Conservation (phyloP, 768 basidiomycete species). For the Paxillus rubicundulus region DNA sequence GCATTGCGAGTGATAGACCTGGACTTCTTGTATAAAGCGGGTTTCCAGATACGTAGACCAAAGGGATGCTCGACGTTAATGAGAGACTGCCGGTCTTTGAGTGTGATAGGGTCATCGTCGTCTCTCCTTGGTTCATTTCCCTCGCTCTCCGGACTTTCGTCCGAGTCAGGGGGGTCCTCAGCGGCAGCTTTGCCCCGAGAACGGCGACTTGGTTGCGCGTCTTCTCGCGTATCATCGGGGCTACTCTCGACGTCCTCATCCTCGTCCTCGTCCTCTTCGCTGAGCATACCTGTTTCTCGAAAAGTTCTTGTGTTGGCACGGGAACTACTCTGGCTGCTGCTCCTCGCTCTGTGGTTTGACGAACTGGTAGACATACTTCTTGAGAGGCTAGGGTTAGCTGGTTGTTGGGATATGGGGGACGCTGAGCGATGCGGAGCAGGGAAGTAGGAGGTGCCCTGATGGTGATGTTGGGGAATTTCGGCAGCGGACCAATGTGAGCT, state of each 20-base stretch:
- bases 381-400: conserved; percentile 41
- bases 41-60: conserved; percentile 99
- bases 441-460: conserved; percentile 69
- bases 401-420: conserved; percentile 48
- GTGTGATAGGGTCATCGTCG: conserved; percentile 85
- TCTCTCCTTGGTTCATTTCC: conserved; percentile 20
- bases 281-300: conserved; percentile 43
- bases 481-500: conserved; percentile 57
- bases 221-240: conserved; percentile 35
- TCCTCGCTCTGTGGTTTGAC: conserved; percentile 48
- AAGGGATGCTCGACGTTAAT: conserved; percentile 99
- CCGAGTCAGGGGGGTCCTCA: conserved; percentile 40
- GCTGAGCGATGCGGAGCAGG: conserved; percentile 37
- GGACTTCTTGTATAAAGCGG: conserved; percentile 96
- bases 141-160: conserved; percentile 39
- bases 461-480: conserved; percentile 62
- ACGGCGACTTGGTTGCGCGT: conserved; percentile 15
- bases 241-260: conserved; percentile 46
- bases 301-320: conserved; percentile 44
- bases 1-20: conserved; percentile 95
- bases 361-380: conserved; percentile 55
- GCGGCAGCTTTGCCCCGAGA: conserved; percentile 43
- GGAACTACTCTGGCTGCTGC: conserved; percentile 61
- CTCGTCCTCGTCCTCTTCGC: conserved; percentile 55
- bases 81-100: conserved; percentile 94